phyloP scores from a whole-genome alignment of 768 basidiomycete genomes.

The Macrolepiota fuliginosa region DNA sequence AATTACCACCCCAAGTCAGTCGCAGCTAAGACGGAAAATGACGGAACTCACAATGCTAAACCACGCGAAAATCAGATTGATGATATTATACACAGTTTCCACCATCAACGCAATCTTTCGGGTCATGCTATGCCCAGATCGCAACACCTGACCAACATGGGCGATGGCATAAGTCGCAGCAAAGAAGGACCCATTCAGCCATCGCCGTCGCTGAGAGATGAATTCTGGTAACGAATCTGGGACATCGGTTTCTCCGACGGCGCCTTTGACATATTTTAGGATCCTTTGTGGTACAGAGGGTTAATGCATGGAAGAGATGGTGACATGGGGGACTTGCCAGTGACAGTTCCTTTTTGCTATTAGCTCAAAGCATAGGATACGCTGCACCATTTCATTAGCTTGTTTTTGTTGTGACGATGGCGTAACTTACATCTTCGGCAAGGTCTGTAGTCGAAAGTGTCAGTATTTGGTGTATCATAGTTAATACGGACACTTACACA shows the following conservation, averaged over 20 bases:
- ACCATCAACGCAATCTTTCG: slow-evolving; percentile 74
- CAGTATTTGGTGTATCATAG: not conserved
- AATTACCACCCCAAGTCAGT: not conserved
- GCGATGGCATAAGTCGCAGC: slow-evolving; percentile 92
- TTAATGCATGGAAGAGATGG: slow-evolving; percentile 7
- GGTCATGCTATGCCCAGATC: slow-evolving; percentile 75
- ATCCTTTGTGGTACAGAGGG: slow-evolving; percentile 54
- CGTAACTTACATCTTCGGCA: slow-evolving; percentile 76
- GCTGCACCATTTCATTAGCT: slow-evolving; percentile 39
- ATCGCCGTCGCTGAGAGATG: slow-evolving; percentile 87
- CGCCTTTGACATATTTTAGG: slow-evolving; percentile 94
- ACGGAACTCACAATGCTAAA: slow-evolving; percentile 72
- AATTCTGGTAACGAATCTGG: slow-evolving; percentile 93
- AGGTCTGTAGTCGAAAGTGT: slow-evolving; percentile 50
- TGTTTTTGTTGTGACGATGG: not conserved
- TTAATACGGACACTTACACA: slow-evolving; percentile 58
- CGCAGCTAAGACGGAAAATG: not conserved
- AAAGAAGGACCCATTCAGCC: slow-evolving; percentile 93
- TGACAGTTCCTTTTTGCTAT: slow-evolving; percentile 75
- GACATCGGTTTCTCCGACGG: slow-evolving; percentile 91
- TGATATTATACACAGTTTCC: slow-evolving; percentile 84
- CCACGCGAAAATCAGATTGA: slow-evolving; percentile 91
- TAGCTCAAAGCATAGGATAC: slow-evolving; percentile 79
- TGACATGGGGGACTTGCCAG: slow-evolving; percentile 46
- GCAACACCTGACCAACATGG: slow-evolving; percentile 77